These are phyloP conservation scores for Mycena latifolia DNA, from an alignment of 768 basidiomycete species.

Conservation along the genomic window DNA sequence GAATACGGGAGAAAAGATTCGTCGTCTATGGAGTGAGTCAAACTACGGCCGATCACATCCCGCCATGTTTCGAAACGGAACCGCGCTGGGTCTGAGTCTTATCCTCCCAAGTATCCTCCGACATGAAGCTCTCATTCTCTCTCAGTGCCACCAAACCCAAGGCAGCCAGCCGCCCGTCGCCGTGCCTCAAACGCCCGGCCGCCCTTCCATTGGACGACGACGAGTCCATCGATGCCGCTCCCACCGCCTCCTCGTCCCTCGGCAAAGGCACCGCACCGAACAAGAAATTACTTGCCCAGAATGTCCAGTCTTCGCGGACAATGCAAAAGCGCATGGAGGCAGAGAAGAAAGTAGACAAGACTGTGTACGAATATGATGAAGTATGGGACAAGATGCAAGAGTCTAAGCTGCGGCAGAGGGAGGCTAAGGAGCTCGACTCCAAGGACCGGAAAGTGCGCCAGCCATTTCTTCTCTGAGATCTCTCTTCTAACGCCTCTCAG, in stretches of 20 bases:
- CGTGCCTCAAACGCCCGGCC: constrained; percentile 68
- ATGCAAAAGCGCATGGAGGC: constrained; percentile 80
- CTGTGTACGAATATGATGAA: constrained; percentile 96
- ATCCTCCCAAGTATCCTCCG: no score
- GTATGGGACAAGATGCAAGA: constrained; percentile 97
- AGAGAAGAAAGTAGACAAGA: constrained; percentile 83
- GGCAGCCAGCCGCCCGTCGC: constrained; percentile 54
- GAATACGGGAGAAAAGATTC: constrained; percentile 82
- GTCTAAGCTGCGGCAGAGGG: constrained; percentile 80
- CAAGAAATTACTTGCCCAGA: constrained; percentile 69
- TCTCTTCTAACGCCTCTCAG: constrained; percentile 51
- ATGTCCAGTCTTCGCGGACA: constrained; percentile 71
- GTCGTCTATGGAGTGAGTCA: constrained; percentile 88
- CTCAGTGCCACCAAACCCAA: constrained; percentile 77
- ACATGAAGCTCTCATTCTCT: constrained; percentile 93
- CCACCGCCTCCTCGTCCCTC: constrained; percentile 52
- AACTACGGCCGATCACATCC: constrained; percentile 50
- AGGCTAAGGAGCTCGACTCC: constrained; percentile 79
- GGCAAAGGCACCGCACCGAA: constrained; percentile 58
- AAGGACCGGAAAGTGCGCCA: constrained; percentile 80
- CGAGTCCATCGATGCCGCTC: constrained; percentile 61
- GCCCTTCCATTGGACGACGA: constrained; percentile 80
- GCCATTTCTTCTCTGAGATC: constrained; percentile 1
- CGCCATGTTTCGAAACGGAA: no score
- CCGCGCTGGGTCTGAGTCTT: no score